Base-by-base conservation (phyloP, 305 asterid genomes). In the Fraxinus nigra region DNA sequence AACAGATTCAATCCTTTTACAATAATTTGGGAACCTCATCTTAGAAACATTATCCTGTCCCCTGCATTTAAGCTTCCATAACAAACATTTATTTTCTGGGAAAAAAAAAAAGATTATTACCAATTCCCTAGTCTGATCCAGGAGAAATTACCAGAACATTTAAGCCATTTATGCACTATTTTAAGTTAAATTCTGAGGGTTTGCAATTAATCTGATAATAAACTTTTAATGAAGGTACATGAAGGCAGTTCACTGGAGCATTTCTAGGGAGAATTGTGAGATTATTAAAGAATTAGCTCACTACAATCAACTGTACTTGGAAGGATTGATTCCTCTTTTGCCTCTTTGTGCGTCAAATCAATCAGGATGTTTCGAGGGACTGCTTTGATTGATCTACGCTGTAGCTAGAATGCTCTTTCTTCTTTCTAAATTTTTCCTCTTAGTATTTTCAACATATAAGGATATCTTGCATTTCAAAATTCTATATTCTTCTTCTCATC, bases 381-480 rank as follows among this genome's bases (percentile, higher is more conserved):
- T 67, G 37, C 37, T 67, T 67, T 11, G 37, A 7, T 28, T 26
- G 74, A 67, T 67, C 74, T 67, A 67, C 8, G 14, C 74, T 72
- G 16, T n/a, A 72, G 48, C 76, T 33, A 16, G 48, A 34, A 72
- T 33, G 28, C 46, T 7, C 46, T n/a, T 34, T 34, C 76, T 72
- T 72, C 24, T 32, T 72, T n/a, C 48, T 72, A 72, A 72, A 33
- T n/a, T 33, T 72, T 32, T 70, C 76, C 76, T 72, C 48, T 72
- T n/a, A 33, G 76, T 32, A 34, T 16, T n/a, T 72, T 72, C 76
- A 34, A 33, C 28, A 33, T 14, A 72, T 72, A 33, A 34, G 75
- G 43, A 14, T 72, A 33, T 34, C 46, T 35, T 33, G 77, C 51
- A 18, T 35, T 35, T 72, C 28, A 7, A 72, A 34, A 30, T 72